phyloP scores from a whole-genome alignment of 164 flowering plant genomes.

The Macadamia tetraphylla region DNA sequence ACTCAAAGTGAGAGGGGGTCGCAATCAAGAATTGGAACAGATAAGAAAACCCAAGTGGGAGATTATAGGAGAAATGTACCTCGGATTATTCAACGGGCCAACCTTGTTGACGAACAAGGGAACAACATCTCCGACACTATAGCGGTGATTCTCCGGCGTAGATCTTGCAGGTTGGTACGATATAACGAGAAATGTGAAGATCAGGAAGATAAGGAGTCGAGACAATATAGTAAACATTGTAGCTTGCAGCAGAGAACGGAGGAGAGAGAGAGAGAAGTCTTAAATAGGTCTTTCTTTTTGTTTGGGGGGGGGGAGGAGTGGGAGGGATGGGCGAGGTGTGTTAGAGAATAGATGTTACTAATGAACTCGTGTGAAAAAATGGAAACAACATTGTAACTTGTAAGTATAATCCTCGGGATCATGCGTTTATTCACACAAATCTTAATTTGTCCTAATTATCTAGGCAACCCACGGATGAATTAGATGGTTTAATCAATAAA shows the following conservation, averaged over 20 bases:
- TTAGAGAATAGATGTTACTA: too few relatives aligned
- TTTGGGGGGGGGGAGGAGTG: too few relatives aligned
- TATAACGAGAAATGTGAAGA: conserved; percentile 10
- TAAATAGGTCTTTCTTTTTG: too few relatives aligned
- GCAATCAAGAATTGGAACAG: not conserved
- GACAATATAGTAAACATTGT: conserved; percentile 5
- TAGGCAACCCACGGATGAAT: too few relatives aligned
- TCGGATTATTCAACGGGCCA: conserved; percentile 71
- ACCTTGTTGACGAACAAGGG: conserved; percentile 62
- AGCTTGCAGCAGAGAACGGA: not conserved
- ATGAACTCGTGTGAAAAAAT: too few relatives aligned
- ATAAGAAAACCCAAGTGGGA: not conserved
- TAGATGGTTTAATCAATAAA: too few relatives aligned
- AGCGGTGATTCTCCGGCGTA: conserved; percentile 33
- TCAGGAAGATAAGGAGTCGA: conserved; percentile 4
- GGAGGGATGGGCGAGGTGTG: too few relatives aligned
- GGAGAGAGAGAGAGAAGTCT: too few relatives aligned
- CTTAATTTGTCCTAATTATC: too few relatives aligned
- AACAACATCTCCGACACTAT: conserved; percentile 54
- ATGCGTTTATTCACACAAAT: too few relatives aligned
- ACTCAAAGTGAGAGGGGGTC: not conserved
- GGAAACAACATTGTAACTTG: too few relatives aligned
- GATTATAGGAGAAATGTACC: conserved; percentile 30
- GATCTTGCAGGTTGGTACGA: conserved; percentile 12
- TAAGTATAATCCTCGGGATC: too few relatives aligned